Base-by-base conservation (phyloP, 2,329 filamentous ascomycete species). In the Zasmidium cellare region DNA sequence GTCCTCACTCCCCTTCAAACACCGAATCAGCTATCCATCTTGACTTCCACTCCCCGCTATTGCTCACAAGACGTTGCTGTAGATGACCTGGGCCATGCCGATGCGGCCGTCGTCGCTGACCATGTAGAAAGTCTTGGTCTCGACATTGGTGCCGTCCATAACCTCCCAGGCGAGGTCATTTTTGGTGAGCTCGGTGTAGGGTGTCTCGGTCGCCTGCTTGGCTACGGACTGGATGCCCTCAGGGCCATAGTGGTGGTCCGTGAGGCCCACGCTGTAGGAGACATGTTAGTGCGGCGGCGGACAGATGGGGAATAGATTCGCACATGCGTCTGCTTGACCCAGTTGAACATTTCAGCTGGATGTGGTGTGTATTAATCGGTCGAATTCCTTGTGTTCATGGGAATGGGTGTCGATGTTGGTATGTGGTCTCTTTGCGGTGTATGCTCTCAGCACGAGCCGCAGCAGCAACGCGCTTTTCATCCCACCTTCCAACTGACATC, bases 41-140 rank as follows among this genome's bases (percentile, higher is more conserved):
- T 16, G 2, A 20, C 20, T 44, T 25, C 28, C 19, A n/a, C 38
- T 52, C 9, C 49, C 46, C 31, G 31, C 23, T 19, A 16, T 24
- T 54, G 9, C 61, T 77, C 87, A 97, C 92, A 86, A 89, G 74
- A 99, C 90, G 77, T 96, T 97, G 81, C 90, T 97, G 82, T 97
- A 96, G 75, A 99, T 96, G 77, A 97, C 84, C 82, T 99, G 94
- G 60, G 85, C 86, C 76, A 96, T 84, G 53, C 84, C 90, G 64
- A 92, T 76, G 63, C 87, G 82, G 51, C 94, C 94, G 59, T 80
- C 85, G 62, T 96, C 90, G 56, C 88, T 82, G 76, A 87, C 87
- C 71, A 97, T 78, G 79, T 99, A 99, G 79, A 97, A 99, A 62
- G 84, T 92, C 80, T 97, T 89, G 25, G 91, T 97, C 82, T 99